Base-by-base conservation (phyloP, 352 stramenopile genomes). In the Phytophthora tubulina region DNA sequence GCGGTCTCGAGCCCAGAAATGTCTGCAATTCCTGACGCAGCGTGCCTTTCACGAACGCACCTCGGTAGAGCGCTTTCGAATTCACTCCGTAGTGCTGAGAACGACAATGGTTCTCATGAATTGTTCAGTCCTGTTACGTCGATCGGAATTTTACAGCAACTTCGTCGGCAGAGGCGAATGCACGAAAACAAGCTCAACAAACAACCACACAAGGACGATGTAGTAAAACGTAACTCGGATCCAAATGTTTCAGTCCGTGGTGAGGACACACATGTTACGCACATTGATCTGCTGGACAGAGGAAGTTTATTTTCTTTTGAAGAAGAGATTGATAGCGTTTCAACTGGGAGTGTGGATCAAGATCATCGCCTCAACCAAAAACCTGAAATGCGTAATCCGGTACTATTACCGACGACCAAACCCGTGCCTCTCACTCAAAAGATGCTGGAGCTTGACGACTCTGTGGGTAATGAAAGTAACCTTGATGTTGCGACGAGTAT, bases 81-180 rank as follows among this genome's bases (percentile, higher is more conserved):
- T 27, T 64, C 38, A 51, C 45, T 70, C n/a, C 17, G 13, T 38
- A n/a, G 15, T 27, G 44, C 53, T 48, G 17, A 10, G 38, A 13
- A 44, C 36, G 36, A 39, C 14, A 45, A 50, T 36, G 38, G 36
- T 27, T 59, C 42, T 14, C 44, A 62, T 4, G 31, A 51, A 45
- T 58, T 74, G 9, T 49, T 63, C 11, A 45, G 6, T 31, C 31
- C 48, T 36, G 31, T 57, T 27, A 75, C 59, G 7, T 59, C 63
- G 6, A 72, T 75, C 14, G n/a, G 56, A 27, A 60, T 80, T 44
- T 62, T 80, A 41, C 72, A 72, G 27, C 69, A 42, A 33, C 49
- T 73, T 52, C 70, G 73, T 27, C 70, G 76, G 13, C 57, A 82
- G 36, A 71, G 67, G 9, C 68, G 59, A 38, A 45, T 42, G 39